Conservation (phyloP, 208 protist genomes). For the Acanthamoeba culbertsoni region DNA sequence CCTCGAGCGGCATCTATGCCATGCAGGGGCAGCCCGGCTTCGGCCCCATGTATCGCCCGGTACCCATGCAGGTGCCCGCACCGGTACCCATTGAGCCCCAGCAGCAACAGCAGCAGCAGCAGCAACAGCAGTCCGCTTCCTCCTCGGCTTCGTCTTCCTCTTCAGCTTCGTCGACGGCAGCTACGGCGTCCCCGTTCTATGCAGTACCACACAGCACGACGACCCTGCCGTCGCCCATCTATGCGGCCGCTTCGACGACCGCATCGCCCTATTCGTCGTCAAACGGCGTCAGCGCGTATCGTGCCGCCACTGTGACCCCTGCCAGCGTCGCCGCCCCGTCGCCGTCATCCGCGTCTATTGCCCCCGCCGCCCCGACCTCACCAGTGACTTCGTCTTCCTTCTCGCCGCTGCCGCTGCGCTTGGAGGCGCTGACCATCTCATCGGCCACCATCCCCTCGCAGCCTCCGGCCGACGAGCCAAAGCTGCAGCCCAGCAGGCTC, state of each 20-base stretch:
- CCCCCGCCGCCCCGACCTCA: no score
- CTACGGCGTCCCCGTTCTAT: not conserved
- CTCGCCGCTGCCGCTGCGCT: not conserved
- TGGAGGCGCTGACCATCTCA: not conserved
- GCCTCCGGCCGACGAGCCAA: not conserved
- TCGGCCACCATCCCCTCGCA: not conserved
- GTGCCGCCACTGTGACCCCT: not conserved
- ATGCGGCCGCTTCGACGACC: no score
- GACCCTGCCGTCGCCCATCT: no score
- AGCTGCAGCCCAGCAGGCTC: no score
- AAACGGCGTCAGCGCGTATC: not conserved
- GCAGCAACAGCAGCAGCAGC: not conserved
- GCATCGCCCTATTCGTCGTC: not conserved
- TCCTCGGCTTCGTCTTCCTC: not conserved
- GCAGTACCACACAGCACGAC: no score
- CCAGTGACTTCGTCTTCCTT: not conserved
- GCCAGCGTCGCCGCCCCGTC: not conserved
- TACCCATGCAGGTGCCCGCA: not conserved
- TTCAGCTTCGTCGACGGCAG: not conserved
- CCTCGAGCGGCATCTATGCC: not conserved
- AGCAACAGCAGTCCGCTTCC: not conserved
- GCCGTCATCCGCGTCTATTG: not conserved
- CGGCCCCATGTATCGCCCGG: not conserved
- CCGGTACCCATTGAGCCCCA: not conserved
- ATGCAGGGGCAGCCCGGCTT: not conserved